Evolutionary conservation across 805 yeast genomes (phyloP), one percentile per base, ranked within the genome.

Genomic region (Saturnispora ahearnii): DNA sequence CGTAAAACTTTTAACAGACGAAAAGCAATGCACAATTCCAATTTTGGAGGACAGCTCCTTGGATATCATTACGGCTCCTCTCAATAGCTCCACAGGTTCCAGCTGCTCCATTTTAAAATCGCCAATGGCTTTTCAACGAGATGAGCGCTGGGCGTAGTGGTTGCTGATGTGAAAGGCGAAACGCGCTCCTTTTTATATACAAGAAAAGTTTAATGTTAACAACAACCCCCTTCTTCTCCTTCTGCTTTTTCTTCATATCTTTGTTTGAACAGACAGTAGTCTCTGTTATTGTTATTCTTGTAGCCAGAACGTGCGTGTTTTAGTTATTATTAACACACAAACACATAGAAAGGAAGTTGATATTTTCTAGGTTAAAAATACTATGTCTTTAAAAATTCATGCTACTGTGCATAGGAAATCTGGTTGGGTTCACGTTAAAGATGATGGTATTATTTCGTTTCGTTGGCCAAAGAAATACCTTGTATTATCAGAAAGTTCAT

Each of bases 401-500:
- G 56, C 66, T 37, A 59, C 63, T 3, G 59, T 63, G 33, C 66
- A 67, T 51, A 64, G 72, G 46, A 55, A 77, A 51, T 74, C 79
- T 51, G 96, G 97, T 0, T 90, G 96, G 95, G 90, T 88, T 22
- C 85, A 86, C 49, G 81, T 88, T 52, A 90, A 87, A 64, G 98
- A 91, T 59, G 97, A 91, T 59, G 96, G 97, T 12, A 70, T 91
- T 54, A 78, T 87, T 55, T 79, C 89, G 5, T 89, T 90, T 63
- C 73, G 95, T 57, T 91, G 99, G 99, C 89, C 90, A 51, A 89
- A 89, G 62, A 78, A 93, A 59, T 91, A 73, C 65, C 71, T 91
- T 69, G 84, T 87, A 5, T 71, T 91, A 45, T 79, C 79, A 57
- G 96, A 89, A 55, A 76, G 84, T 38, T 77, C 82, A 42, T 67